phyloP scores from a whole-genome alignment of 805 yeast species.

The Candida succiphila region DNA sequence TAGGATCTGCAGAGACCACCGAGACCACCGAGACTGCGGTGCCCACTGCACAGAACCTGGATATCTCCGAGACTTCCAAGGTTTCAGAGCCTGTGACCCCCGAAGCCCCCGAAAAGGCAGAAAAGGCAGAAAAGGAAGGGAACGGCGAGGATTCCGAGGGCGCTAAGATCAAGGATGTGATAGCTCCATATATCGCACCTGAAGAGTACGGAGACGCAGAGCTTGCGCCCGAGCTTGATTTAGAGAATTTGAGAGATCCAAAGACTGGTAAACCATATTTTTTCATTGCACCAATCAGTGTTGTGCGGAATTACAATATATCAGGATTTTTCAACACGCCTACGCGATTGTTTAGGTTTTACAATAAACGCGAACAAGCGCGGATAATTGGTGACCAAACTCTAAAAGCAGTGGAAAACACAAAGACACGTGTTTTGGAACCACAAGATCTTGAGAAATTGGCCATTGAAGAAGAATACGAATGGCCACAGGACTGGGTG shows the following conservation, averaged over 20 bases:
- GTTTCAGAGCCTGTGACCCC: slow-evolving; percentile 13
- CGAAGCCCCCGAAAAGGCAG: slow-evolving; percentile 10
- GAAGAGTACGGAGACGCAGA: slow-evolving; percentile 42
- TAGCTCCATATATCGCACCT: slow-evolving; percentile 54
- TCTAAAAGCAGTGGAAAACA: slow-evolving; percentile 34
- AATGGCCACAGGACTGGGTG: slow-evolving; percentile 87
- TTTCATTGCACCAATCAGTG: slow-evolving; percentile 70
- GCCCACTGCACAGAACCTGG: too few species aligned
- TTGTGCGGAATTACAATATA: slow-evolving; percentile 66
- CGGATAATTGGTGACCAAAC: slow-evolving; percentile 51
- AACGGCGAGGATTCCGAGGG: slow-evolving; percentile 18
- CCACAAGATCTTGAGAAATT: slow-evolving; percentile 34
- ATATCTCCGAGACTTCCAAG: slow-evolving; percentile 27
- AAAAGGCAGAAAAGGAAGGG: slow-evolving; percentile 14
- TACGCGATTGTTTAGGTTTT: slow-evolving; percentile 65
- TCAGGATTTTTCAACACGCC: slow-evolving; percentile 76
- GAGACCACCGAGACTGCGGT: background rate
- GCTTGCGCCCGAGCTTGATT: slow-evolving; percentile 53
- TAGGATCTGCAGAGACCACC: background rate
- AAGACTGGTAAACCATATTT: slow-evolving; percentile 40
- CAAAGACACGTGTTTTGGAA: slow-evolving; percentile 35
- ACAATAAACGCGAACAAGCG: slow-evolving; percentile 62
- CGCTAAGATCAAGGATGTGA: slow-evolving; percentile 34
- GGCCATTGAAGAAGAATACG: slow-evolving; percentile 57
- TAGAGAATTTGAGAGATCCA: slow-evolving; percentile 21